phyloP scores from a whole-genome alignment of 169 alveolate genomes.

The Plasmodium sp. region DNA sequence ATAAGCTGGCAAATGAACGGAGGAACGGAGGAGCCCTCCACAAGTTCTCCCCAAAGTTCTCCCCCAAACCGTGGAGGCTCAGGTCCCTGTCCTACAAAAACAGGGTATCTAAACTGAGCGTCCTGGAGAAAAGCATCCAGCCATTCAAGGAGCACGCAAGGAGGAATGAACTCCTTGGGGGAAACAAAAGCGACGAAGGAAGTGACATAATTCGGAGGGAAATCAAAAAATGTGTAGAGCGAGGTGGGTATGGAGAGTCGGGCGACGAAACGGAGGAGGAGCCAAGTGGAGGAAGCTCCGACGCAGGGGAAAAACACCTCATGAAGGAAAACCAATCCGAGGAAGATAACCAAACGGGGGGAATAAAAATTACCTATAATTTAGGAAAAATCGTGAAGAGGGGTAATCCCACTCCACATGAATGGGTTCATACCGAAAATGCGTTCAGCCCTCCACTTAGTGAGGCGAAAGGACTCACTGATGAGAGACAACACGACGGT shows the following conservation, averaged over 20 bases:
- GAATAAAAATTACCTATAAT: neutral
- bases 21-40: neutral
- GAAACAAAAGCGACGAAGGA: neutral
- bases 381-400: neutral
- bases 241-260: neutral
- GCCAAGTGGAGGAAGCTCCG: neutral
- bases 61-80: neutral
- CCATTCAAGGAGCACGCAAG: neutral
- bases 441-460: neutral
- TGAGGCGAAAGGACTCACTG: neutral
- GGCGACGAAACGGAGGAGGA: neutral
- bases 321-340: neutral
- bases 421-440: neutral
- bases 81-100: constrained; percentile 47
- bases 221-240: neutral
- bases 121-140: constrained; percentile 23
- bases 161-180: neutral
- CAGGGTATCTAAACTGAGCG: constrained; percentile 1
- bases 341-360: neutral
- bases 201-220: neutral
- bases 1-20: neutral
- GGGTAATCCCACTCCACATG: neutral
- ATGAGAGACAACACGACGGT: neutral
- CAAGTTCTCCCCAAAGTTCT: neutral
- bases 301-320: neutral